Evolutionary conservation across 345 rosid species (phyloP).

Genomic region (Eucalyptus tenuipes): DNA sequence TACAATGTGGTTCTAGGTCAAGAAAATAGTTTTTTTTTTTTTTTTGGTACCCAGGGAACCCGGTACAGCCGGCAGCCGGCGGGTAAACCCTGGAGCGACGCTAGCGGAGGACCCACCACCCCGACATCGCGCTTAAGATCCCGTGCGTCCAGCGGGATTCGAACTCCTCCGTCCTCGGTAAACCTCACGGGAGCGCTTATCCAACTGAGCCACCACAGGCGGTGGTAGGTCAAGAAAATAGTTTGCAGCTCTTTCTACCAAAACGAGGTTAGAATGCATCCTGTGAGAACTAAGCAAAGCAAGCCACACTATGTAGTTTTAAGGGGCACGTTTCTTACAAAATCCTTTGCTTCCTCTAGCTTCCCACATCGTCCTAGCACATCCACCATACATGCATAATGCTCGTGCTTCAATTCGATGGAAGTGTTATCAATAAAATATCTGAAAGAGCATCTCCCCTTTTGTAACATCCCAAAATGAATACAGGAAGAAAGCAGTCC

Average conservation of each 20-base stretch:
- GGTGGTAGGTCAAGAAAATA: constrained; percentile 24
- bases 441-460: constrained; percentile 43
- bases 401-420: constrained; percentile 41
- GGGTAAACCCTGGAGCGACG: too few species aligned
- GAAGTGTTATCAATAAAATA: constrained; percentile 22
- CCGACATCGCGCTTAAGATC: too few species aligned
- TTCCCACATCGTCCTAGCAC: too few species aligned
- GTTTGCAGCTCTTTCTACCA: constrained; percentile 58
- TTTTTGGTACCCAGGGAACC: too few species aligned
- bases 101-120: too few species aligned
- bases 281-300: constrained; percentile 70
- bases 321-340: constrained; percentile 34
- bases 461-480: constrained; percentile 53
- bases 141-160: too few species aligned
- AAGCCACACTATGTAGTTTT: constrained; percentile 44
- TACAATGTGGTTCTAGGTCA: constrained; percentile 37
- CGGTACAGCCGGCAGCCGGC: too few species aligned
- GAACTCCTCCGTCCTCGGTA: too few species aligned
- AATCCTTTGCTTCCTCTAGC: constrained; percentile 55
- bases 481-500: constrained; percentile 20
- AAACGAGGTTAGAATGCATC: constrained; percentile 34
- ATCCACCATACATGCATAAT: constrained; percentile 67
- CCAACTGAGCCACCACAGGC: too few species aligned
- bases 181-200: too few species aligned
- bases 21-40: constrained; percentile 37